Evolutionary conservation across 2,329 filamentous ascomycete genomes (phyloP).

Genomic region (Thelonectria olida): DNA sequence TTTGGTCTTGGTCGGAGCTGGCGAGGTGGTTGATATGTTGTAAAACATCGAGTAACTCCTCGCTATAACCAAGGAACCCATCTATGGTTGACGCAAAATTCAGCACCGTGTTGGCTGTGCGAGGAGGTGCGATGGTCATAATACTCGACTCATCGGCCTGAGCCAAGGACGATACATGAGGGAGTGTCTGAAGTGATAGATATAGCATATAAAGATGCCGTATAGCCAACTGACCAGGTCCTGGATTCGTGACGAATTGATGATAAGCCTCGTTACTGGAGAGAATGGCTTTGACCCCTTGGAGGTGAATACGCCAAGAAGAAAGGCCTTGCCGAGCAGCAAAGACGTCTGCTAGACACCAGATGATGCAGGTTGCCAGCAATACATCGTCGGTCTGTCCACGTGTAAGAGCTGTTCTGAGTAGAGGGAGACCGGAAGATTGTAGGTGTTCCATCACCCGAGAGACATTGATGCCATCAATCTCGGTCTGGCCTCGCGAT

Average conservation of each 20-base stretch:
- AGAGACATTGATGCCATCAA: conserved; percentile 33
- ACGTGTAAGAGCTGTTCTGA: conserved; percentile 31
- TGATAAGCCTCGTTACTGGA: conserved; percentile 9
- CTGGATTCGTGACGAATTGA: neutral
- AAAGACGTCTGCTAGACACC: conserved; percentile 42
- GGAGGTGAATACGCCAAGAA: conserved; percentile 38
- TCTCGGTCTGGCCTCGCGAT: conserved; percentile 33
- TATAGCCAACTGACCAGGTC: conserved; percentile 29
- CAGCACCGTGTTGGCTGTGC: fast-evolving
- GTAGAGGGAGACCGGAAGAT: conserved; percentile 33
- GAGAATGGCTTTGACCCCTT: conserved; percentile 38
- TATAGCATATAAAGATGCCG: conserved; percentile 41
- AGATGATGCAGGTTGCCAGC: conserved; percentile 41
- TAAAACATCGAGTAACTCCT: conserved; percentile 38
- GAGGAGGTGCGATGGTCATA: neutral
- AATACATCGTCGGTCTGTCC: conserved; percentile 36
- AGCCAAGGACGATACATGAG: conserved; percentile 31
- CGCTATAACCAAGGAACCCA: conserved; percentile 42
- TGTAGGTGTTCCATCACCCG: conserved; percentile 38
- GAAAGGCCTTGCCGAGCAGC: conserved; percentile 32
- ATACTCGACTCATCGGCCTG: neutral
- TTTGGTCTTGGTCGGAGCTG: neutral
- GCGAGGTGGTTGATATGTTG: conserved; percentile 32
- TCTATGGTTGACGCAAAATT: conserved; percentile 29
- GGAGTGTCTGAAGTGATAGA: conserved; percentile 39